phyloP scores from a whole-genome alignment of 352 stramenopile genomes.

The Pythium rishiriense region DNA sequence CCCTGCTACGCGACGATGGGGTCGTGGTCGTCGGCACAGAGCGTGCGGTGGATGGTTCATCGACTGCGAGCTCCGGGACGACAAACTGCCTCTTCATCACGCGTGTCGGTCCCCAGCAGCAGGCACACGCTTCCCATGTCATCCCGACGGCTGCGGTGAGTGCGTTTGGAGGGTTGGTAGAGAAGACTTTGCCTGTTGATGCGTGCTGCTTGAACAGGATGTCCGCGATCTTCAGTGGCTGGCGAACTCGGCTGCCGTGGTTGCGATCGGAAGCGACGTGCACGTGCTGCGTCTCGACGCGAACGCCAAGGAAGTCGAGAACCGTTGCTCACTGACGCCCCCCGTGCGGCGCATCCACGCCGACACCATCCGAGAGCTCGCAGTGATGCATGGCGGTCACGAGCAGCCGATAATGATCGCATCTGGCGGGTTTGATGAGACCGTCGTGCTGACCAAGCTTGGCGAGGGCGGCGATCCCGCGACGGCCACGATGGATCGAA shows the following conservation, averaged over 20 bases:
- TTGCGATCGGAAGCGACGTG: conserved; percentile 70
- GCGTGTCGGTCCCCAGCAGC: conserved; percentile 37
- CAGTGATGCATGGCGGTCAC: conserved; percentile 33
- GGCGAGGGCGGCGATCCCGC: conserved; percentile 37
- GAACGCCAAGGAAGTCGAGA: conserved; percentile 12
- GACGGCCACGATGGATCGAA: conserved; percentile 40
- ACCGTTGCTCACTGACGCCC: conserved; percentile 41
- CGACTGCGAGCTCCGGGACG: background rate
- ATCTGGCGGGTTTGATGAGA: conserved; percentile 73
- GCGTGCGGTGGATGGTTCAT: conserved; percentile 3
- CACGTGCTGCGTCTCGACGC: conserved; percentile 49
- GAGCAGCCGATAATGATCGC: conserved; percentile 16
- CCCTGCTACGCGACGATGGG: conserved; percentile 72
- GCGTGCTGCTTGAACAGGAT: conserved; percentile 35
- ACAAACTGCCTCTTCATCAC: conserved; percentile 66
- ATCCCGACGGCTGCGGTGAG: conserved; percentile 50
- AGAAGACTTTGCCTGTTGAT: background rate
- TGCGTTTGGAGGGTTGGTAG: background rate
- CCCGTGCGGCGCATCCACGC: conserved; percentile 61
- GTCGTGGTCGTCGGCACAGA: conserved; percentile 73
- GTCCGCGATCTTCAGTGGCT: conserved; percentile 80
- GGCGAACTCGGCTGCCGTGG: conserved; percentile 39
- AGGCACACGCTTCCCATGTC: conserved; percentile 27
- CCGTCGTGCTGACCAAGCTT: conserved; percentile 71
- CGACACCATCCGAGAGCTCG: conserved; percentile 73